A percentile compares a stretch with the other conserved stretches of the same genome.
phyloP scores from a whole-genome alignment of 2,329 filamentous ascomycete genomes.

The Trichoderma sp. region DNA sequence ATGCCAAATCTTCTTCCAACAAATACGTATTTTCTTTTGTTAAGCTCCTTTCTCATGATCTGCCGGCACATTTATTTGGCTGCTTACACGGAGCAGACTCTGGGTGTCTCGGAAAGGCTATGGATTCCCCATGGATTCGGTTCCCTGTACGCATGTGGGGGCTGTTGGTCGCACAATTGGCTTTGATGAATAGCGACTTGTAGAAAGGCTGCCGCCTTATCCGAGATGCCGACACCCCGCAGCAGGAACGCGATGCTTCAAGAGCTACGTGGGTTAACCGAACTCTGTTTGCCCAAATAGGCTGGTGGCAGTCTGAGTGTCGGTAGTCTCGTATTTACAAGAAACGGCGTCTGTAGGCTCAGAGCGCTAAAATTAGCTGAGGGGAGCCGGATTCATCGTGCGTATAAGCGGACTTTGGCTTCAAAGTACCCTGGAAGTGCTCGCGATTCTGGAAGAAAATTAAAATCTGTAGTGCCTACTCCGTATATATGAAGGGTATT shows the following conservation, averaged over 20 bases:
- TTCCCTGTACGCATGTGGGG: not conserved
- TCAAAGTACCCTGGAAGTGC: not conserved
- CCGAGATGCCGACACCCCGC: conserved; percentile 11
- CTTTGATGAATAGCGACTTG: not conserved
- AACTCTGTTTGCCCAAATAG: not conserved
- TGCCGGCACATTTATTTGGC: not conserved
- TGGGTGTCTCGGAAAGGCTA: not conserved
- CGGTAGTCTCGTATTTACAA: not conserved
- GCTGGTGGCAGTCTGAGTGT: not conserved
- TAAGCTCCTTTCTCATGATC: not conserved
- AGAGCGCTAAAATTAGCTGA: not conserved
- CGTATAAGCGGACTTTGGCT: not conserved
- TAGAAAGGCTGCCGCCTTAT: conserved; percentile 11
- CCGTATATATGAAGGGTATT: not conserved
- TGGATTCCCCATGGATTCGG: not conserved
- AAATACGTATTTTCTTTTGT: not conserved
- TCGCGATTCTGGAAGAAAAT: not conserved
- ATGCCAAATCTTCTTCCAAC: not conserved
- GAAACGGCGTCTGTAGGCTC: not conserved
- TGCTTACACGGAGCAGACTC: not conserved
- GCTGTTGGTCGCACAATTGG: not conserved
- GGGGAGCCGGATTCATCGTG: not conserved
- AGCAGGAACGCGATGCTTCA: not conserved
- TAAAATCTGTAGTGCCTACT: not conserved
- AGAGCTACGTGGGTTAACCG: not conserved